Evolutionary conservation across 257 asterid genomes (phyloP).

Genomic region (Asclepias syriaca): DNA sequence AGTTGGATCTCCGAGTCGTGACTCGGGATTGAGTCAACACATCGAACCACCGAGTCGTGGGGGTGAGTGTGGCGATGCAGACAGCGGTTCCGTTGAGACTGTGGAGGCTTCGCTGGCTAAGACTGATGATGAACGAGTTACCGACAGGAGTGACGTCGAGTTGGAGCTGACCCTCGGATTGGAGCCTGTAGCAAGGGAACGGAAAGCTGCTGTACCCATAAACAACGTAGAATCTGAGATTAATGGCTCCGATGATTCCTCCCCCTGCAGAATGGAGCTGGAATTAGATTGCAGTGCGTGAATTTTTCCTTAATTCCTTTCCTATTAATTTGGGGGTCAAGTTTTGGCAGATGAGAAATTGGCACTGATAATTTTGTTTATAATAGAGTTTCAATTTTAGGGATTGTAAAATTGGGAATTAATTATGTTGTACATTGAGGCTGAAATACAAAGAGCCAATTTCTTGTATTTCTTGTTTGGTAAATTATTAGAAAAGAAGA

Average conservation of each 20-base stretch:
- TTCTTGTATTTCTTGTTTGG: neutral
- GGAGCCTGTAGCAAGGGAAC: slow-evolving; percentile 14
- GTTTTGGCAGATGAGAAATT: neutral
- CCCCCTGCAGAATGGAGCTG: neutral
- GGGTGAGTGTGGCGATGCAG: slow-evolving; percentile 18
- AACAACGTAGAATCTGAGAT: neutral
- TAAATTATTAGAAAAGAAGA: too few relatives aligned
- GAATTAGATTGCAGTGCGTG: neutral
- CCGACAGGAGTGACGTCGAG: slow-evolving; percentile 20
- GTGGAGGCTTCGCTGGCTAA: slow-evolving; percentile 17
- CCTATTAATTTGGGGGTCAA: neutral
- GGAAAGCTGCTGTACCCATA: slow-evolving; percentile 1
- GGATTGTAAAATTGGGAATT: neutral
- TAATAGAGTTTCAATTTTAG: neutral
- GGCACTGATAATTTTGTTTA: neutral
- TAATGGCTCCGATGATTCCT: slow-evolving; percentile 1
- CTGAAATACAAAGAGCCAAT: neutral
- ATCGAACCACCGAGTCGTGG: slow-evolving; percentile 10
- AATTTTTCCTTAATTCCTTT: neutral
- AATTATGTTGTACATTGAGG: neutral
- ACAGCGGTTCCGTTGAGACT: slow-evolving; percentile 22
- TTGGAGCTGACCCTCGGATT: slow-evolving; percentile 35
- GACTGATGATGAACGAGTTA: slow-evolving; percentile 3
- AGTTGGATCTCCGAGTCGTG: slow-evolving; percentile 19
- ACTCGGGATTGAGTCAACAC: slow-evolving; percentile 27